phyloP scores from a whole-genome alignment of 352 stramenopile species.

The Aphanomyces cochlioides region DNA sequence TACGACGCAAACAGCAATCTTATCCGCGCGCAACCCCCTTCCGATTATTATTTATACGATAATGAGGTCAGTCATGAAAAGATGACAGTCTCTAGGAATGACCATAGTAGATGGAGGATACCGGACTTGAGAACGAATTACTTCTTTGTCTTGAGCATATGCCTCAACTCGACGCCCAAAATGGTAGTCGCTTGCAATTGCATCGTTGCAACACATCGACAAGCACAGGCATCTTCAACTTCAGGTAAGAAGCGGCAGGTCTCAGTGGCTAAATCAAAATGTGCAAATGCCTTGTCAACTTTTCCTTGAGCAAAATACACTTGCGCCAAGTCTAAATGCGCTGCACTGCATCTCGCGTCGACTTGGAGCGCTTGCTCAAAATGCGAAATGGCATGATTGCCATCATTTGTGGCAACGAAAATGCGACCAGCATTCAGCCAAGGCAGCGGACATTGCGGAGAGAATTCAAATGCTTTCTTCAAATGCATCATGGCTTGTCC shows the following conservation, averaged over 20 bases:
- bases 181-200: constrained; percentile 82
- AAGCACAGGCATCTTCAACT: constrained; percentile 76
- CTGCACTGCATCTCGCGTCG: constrained; percentile 71
- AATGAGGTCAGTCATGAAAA: no score
- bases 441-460: constrained; percentile 67
- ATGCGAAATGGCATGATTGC: constrained; percentile 70
- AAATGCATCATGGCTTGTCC: constrained; percentile 76
- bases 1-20: no score
- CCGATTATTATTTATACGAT: no score
- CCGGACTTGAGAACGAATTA: background rate
- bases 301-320: constrained; percentile 80
- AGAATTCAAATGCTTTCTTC: constrained; percentile 55
- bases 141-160: constrained; percentile 45
- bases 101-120: no score
- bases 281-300: constrained; percentile 60
- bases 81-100: no score
- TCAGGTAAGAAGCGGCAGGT: constrained; percentile 81
- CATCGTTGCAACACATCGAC: constrained; percentile 76
- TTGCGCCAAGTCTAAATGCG: constrained; percentile 80
- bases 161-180: constrained; percentile 74
- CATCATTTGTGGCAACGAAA: constrained; percentile 80
- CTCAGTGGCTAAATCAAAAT: constrained; percentile 64
- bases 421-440: constrained; percentile 80
- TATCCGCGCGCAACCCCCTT: no score
- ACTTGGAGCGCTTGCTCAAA: constrained; percentile 76